These are phyloP conservation scores for Hydnum rufescens DNA, from an alignment of 768 basidiomycete genomes.

Conservation along the genomic window DNA sequence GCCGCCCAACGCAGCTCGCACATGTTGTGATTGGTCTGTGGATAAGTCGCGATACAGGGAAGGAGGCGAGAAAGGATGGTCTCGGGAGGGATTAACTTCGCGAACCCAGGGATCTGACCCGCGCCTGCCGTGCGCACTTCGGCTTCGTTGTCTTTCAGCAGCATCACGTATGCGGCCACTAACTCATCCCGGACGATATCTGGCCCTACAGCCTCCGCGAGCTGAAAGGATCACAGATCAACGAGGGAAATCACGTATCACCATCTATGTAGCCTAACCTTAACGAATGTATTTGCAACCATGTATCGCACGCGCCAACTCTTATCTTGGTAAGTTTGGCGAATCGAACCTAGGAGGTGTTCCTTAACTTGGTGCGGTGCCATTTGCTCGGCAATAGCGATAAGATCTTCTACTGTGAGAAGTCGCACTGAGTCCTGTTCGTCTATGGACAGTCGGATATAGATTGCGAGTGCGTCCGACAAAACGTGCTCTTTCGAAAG, in stretches of 20 bases:
- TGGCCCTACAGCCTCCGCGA: constrained; percentile 76
- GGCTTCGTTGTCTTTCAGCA: constrained; percentile 96
- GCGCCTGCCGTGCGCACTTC: constrained; percentile 94
- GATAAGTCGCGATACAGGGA: constrained; percentile 84
- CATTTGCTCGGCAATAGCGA: constrained; percentile 73
- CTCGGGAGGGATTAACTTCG: constrained; percentile 81
- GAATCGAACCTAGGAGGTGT: constrained; percentile 70
- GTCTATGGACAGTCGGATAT: constrained; percentile 82
- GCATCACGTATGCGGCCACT: constrained; percentile 76
- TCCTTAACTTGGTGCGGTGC: constrained; percentile 79
- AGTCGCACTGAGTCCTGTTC: constrained; percentile 97
- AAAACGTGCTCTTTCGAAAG: constrained; percentile 65
- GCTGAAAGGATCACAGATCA: constrained; percentile 23
- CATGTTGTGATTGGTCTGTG: constrained; percentile 88
- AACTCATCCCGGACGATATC: constrained; percentile 88
- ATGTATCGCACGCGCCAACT: constrained; percentile 98
- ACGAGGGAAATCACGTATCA: not conserved
- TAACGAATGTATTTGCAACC: constrained; percentile 94
- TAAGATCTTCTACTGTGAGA: constrained; percentile 87
- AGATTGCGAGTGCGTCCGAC: constrained; percentile 75
- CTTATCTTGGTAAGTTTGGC: constrained; percentile 79
- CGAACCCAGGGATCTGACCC: constrained; percentile 93
- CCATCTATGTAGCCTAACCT: constrained; percentile 27
- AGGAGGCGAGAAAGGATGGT: constrained; percentile 83
- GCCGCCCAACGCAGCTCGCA: constrained; percentile 86